phyloP scores from a whole-genome alignment of 306 rosid species.

The Cicer arietinum region DNA sequence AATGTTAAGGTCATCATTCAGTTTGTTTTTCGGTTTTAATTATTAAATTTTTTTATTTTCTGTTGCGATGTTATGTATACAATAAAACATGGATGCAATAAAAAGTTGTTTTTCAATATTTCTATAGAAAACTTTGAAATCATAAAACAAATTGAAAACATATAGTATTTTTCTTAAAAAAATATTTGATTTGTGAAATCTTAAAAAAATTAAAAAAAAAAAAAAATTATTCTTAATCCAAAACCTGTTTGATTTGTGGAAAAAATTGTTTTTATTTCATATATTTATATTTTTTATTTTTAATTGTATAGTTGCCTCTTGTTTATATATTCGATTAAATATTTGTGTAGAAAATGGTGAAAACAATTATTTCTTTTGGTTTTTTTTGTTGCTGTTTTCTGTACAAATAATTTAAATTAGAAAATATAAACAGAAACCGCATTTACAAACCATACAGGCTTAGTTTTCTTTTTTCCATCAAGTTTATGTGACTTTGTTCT shows the following conservation, averaged over 20 bases:
- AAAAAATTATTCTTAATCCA: too few relatives aligned
- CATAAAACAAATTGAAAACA: background rate
- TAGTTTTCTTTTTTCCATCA: background rate
- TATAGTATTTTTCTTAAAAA: too few relatives aligned
- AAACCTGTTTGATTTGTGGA: too few relatives aligned
- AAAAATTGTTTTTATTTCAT: too few relatives aligned
- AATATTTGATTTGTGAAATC: too few relatives aligned
- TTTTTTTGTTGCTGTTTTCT: background rate
- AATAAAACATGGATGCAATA: background rate
- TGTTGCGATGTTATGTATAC: background rate
- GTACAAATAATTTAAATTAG: background rate
- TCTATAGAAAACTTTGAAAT: background rate
- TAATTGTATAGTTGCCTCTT: background rate
- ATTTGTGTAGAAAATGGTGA: background rate
- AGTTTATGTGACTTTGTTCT: constrained; percentile 23
- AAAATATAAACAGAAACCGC: background rate
- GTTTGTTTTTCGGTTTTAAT: background rate
- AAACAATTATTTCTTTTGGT: background rate
- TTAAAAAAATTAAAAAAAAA: too few relatives aligned
- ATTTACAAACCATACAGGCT: background rate
- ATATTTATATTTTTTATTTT: background rate
- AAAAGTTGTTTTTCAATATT: background rate
- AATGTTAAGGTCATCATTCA: background rate
- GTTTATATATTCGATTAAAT: background rate
- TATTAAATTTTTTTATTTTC: background rate